Conservation (phyloP, 441 rosid species). For the Gossypium aridum region DNA sequence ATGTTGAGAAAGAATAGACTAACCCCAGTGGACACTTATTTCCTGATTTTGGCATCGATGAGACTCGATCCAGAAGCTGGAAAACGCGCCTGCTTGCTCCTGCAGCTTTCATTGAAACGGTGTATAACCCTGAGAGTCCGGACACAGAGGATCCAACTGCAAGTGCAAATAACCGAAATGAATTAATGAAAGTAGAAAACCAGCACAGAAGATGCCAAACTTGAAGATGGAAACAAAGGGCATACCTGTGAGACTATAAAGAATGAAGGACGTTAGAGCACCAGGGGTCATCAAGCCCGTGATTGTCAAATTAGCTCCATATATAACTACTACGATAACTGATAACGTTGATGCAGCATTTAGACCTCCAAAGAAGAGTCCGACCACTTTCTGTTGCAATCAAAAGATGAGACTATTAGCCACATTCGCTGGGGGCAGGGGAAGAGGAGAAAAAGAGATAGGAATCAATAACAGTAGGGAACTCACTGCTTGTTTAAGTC, state of each 20-base stretch:
- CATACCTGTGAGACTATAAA: conserved; percentile 87
- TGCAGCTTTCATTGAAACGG: conserved; percentile 94
- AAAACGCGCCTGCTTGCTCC: conserved; percentile 95
- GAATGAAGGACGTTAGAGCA: conserved; percentile 91
- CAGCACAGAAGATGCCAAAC: not conserved
- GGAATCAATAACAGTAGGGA: conserved; percentile 11
- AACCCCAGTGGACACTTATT: conserved; percentile 72
- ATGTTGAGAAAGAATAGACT: conserved; percentile 16
- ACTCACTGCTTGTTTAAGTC: conserved; percentile 90
- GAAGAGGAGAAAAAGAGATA: not conserved
- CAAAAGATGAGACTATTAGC: conserved; percentile 9
- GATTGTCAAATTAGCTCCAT: conserved; percentile 86
- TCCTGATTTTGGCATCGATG: conserved; percentile 74
- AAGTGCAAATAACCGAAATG: conserved; percentile 3
- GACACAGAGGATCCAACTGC: conserved; percentile 92
- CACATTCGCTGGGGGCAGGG: not conserved
- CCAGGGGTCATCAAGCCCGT: conserved; percentile 80
- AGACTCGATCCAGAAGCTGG: conserved; percentile 82
- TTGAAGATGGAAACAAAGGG: not conserved
- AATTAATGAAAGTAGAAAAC: not conserved
- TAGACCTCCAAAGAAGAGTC: conserved; percentile 80
- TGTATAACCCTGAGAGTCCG: conserved; percentile 73
- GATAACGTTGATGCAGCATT: conserved; percentile 91
- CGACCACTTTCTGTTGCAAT: conserved; percentile 55
- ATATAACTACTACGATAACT: conserved; percentile 75